Percentiles rank a stretch among this genome's conserved stretches.
phyloP scores from a whole-genome alignment of 306 rosid genomes.

The Hippophae tibetana region DNA sequence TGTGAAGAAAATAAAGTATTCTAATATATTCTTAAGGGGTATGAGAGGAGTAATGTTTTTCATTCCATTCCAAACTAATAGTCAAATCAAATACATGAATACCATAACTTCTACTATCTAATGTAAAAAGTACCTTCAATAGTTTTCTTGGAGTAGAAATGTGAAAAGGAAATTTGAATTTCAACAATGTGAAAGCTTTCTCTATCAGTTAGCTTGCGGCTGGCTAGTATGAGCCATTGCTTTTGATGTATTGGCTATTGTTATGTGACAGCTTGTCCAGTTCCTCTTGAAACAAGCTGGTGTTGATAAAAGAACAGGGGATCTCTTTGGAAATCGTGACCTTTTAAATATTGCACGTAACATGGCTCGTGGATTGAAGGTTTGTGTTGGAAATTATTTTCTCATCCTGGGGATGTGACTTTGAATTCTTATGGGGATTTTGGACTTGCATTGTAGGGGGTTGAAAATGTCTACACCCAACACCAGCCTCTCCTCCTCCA shows the following conservation, averaged over 20 bases:
- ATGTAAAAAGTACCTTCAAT: no score
- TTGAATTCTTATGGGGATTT: constrained; percentile 16
- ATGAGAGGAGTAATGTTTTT: no score
- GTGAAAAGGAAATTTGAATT: no score
- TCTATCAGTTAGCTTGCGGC: constrained; percentile 2
- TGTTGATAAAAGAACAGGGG: constrained; percentile 83
- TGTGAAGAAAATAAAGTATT: no score
- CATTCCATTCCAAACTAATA: no score
- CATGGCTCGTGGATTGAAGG: constrained; percentile 98
- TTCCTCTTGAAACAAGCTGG: constrained; percentile 97
- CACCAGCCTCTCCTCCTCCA: constrained; percentile 86
- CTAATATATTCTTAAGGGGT: no score
- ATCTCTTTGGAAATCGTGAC: constrained; percentile 84
- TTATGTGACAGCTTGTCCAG: constrained; percentile 76
- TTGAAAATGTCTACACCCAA: constrained; percentile 89
- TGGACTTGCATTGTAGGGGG: constrained; percentile 48
- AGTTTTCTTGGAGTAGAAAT: no score
- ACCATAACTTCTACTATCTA: no score
- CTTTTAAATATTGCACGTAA: constrained; percentile 89
- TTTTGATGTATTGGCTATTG: constrained; percentile 29
- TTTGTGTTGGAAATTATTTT: constrained; percentile 25
- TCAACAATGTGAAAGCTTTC: neutral
- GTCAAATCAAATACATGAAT: no score
- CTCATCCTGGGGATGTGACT: constrained; percentile 14
- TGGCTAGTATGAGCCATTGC: constrained; percentile 17